Conservation (phyloP, 139 green algal genomes). For the Yamagishiella unicocca region DNA sequence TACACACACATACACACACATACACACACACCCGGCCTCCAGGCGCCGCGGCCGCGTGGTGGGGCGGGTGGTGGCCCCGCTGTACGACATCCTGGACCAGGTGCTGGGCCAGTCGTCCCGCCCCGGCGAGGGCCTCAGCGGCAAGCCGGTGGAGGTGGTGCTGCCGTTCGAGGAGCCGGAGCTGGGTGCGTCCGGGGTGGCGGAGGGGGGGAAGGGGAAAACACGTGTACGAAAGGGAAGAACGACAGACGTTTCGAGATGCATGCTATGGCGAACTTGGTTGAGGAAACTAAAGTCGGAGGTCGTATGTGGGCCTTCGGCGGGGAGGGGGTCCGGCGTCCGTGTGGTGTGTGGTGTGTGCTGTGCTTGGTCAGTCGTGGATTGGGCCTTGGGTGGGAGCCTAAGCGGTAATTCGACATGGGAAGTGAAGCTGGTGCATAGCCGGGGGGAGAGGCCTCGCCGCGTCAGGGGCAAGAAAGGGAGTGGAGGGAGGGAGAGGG, state of each 20-base stretch:
- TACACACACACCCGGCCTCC: background rate
- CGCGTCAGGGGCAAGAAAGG: no score
- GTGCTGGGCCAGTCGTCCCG: background rate
- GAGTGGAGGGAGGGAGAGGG: no score
- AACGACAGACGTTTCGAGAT: no score
- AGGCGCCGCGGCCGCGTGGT: constrained; percentile 22
- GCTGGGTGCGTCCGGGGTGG: constrained; percentile 12
- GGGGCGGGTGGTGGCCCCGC: background rate
- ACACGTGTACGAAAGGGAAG: no score
- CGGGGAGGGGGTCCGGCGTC: background rate
- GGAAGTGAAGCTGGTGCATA: no score
- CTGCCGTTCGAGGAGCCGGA: constrained; percentile 28
- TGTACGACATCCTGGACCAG: constrained; percentile 42
- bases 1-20: background rate
- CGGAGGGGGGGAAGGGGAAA: background rate
- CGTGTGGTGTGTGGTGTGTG: no score
- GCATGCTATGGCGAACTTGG: background rate
- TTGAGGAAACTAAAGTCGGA: background rate
- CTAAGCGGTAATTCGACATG: no score
- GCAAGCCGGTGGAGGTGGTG: constrained; percentile 19
- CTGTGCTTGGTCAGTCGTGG: background rate
- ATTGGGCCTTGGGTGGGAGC: no score
- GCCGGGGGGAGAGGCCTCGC: no score
- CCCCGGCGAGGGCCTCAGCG: constrained; percentile 10
- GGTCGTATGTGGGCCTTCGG: background rate